A percentile compares a stretch with the other conserved stretches of the same genome.
phyloP scores from a whole-genome alignment of 2,329 filamentous ascomycete species.

The Pyrenochaeta sp. region DNA sequence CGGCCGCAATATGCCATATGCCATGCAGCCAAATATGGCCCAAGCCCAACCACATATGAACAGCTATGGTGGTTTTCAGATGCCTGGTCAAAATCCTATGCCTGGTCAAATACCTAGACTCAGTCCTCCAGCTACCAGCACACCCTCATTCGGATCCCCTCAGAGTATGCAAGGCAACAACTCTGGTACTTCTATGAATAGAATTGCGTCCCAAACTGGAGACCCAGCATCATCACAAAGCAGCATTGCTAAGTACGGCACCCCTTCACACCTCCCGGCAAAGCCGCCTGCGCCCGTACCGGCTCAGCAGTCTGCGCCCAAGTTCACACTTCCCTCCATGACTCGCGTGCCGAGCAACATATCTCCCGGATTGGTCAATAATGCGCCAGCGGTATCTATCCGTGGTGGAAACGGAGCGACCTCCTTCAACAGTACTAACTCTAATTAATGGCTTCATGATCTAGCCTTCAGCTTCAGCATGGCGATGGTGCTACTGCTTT shows the following conservation, averaged over 20 bases:
- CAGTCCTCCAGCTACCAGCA: constrained; percentile 37
- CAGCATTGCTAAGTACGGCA: constrained; percentile 65
- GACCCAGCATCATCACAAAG: constrained; percentile 42
- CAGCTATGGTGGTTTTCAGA: constrained; percentile 37
- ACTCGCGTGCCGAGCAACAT: constrained; percentile 30
- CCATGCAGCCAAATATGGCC: constrained; percentile 42
- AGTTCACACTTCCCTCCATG: constrained; percentile 34
- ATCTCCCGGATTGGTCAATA: constrained; percentile 21
- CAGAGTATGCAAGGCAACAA: constrained; percentile 34
- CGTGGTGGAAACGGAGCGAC: constrained; percentile 15
- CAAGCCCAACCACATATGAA: constrained; percentile 45
- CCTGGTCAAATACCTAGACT: constrained; percentile 37
- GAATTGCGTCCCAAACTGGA: constrained; percentile 36
- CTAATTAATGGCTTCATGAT: constrained; percentile 32
- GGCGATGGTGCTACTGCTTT: constrained; percentile 35
- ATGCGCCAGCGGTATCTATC: constrained; percentile 12
- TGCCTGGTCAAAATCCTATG: constrained; percentile 31
- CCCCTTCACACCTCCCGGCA: constrained; percentile 62
- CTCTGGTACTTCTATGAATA: constrained; percentile 27
- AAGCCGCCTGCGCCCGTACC: constrained; percentile 60
- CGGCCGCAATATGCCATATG: constrained; percentile 50
- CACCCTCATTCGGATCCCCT: constrained; percentile 42
- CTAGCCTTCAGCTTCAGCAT: constrained; percentile 35
- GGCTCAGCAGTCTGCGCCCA: constrained; percentile 38
- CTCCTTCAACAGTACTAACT: constrained; percentile 14